Conservation (phyloP, 257 asterid species). For the Henckelia pumila region DNA sequence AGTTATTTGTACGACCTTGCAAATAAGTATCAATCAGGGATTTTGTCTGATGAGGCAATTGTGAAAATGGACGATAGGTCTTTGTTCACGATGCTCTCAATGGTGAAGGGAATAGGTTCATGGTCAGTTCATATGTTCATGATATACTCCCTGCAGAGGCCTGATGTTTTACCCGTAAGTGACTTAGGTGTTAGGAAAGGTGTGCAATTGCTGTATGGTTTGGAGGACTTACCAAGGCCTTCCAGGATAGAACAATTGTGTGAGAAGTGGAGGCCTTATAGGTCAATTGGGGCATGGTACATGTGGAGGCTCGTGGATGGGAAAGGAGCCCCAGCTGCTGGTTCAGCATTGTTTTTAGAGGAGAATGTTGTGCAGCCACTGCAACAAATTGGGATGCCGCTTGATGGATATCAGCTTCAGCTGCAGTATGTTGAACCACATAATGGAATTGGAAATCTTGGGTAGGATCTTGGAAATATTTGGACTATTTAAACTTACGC, state of each 20-base stretch:
- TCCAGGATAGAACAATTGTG: conserved; percentile 87
- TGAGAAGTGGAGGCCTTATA: conserved; percentile 91
- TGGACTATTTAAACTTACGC: conserved; percentile 8
- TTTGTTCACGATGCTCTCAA: conserved; percentile 85
- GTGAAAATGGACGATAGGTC: conserved; percentile 93
- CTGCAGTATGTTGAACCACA: conserved; percentile 81
- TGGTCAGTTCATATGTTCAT: conserved; percentile 99
- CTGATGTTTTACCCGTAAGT: conserved; percentile 92
- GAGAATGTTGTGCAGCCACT: conserved; percentile 56
- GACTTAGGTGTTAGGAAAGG: conserved; percentile 97
- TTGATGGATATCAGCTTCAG: conserved; percentile 66
- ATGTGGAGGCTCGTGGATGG: conserved; percentile 89
- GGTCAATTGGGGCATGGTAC: conserved; percentile 97
- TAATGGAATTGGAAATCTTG: conserved; percentile 69
- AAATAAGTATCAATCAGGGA: conserved; percentile 73
- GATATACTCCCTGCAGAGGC: conserved; percentile 87
- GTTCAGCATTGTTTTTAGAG: conserved; percentile 41
- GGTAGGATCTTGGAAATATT: conserved; percentile 40
- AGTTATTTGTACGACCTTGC: conserved; percentile 81
- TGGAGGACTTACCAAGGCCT: conserved; percentile 88
- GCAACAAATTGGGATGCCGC: conserved; percentile 62
- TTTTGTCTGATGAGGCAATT: conserved; percentile 70
- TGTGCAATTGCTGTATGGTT: conserved; percentile 71
- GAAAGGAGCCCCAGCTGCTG: conserved; percentile 53
- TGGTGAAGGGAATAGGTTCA: conserved; percentile 97